Evolutionary conservation across 139 green algal species (phyloP).

Genomic region (Chlorella sp.): DNA sequence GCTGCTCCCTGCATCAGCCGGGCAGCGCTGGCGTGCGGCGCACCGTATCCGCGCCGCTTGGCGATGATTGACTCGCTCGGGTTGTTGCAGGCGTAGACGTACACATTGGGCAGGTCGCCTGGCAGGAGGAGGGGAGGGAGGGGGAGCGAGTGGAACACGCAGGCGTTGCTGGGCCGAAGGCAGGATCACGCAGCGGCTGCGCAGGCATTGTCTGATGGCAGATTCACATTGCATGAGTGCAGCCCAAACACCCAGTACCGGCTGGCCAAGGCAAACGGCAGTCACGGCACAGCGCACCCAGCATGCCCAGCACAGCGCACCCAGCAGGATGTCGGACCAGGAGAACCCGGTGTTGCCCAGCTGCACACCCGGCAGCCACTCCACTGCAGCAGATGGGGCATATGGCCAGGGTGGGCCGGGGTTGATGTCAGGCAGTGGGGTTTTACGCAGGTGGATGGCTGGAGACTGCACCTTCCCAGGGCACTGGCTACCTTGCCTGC

Average conservation of each 20-base stretch:
- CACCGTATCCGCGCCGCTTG: conserved; percentile 93
- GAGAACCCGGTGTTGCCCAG: conserved; percentile 86
- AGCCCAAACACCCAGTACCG: too few species aligned
- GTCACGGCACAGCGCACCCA: background rate
- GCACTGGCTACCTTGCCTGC: background rate
- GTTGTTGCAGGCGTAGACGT: conserved; percentile 96
- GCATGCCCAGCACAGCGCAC: background rate
- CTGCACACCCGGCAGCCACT: conserved; percentile 95
- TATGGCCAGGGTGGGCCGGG: too few species aligned
- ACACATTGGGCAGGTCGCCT: conserved; percentile 92
- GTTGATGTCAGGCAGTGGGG: too few species aligned
- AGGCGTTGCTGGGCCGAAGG: too few species aligned
- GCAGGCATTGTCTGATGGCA: too few species aligned
- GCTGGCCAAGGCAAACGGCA: too few species aligned
- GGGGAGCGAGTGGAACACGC: too few species aligned
- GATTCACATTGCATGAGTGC: too few species aligned
- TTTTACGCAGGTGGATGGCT: too few species aligned
- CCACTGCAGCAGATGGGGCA: conserved; percentile 52
- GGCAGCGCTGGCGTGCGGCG: too few species aligned
- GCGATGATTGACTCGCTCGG: conserved; percentile 94
- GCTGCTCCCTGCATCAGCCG: too few species aligned
- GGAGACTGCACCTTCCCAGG: background rate
- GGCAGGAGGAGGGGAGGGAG: background rate
- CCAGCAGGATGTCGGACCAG: conserved; percentile 85
- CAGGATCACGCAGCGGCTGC: too few species aligned